Conservation (phyloP, 2,329 filamentous ascomycete genomes). For the Pseudovirgaria hyperparasitica region DNA sequence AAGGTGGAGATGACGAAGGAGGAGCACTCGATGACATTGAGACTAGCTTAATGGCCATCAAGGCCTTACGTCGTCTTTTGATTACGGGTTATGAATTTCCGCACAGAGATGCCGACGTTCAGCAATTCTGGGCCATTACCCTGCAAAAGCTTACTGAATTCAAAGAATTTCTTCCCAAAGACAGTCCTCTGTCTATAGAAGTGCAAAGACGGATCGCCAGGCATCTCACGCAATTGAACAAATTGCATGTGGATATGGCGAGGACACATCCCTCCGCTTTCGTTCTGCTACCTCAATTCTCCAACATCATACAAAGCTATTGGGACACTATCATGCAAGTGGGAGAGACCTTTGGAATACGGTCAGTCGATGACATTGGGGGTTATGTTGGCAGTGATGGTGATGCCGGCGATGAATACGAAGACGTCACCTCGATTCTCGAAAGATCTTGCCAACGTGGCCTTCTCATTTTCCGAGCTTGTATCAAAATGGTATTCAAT, state of each 20-base stretch:
- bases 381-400: conserved; percentile 33
- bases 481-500: conserved; percentile 72
- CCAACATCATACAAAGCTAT: conserved; percentile 67
- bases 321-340: conserved; percentile 72
- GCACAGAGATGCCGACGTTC: conserved; percentile 62
- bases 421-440: conserved; percentile 43
- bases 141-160: conserved; percentile 66
- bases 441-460: conserved; percentile 78
- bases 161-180: conserved; percentile 55
- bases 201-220: conserved; percentile 60
- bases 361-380: conserved; percentile 19
- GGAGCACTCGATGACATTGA: conserved; percentile 53
- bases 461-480: conserved; percentile 68
- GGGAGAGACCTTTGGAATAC: conserved; percentile 57
- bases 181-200: conserved; percentile 34
- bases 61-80: conserved; percentile 65
- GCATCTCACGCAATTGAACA: conserved; percentile 80
- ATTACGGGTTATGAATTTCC: conserved; percentile 76
- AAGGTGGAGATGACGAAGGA: conserved; percentile 45
- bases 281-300: conserved; percentile 64
- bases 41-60: conserved; percentile 67
- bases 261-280: conserved; percentile 71
- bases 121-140: conserved; percentile 68
- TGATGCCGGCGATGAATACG: conserved; percentile 29
- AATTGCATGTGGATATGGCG: conserved; percentile 81